phyloP scores from a whole-genome alignment of 495 filamentous ascomycete species.

The Bryoglossum gracile region DNA sequence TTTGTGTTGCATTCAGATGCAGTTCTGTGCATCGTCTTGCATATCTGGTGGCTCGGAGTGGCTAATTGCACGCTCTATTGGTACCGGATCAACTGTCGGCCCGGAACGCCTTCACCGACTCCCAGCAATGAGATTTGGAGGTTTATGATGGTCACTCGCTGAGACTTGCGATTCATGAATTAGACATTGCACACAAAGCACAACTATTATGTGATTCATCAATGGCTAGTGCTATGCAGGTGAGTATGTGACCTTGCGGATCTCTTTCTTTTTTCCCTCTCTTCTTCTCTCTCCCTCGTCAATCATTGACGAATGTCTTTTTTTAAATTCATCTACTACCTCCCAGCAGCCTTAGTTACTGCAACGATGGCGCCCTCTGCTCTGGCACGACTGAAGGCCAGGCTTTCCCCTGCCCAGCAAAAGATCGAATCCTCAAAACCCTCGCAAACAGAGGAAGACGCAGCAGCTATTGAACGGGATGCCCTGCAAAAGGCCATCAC shows the following conservation, averaged over 20 bases:
- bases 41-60: background rate
- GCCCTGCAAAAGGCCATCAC: constrained; percentile 18
- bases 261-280: constrained; percentile 4
- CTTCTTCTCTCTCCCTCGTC: constrained; percentile 5
- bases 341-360: constrained; percentile 6
- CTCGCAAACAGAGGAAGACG: constrained; percentile 2
- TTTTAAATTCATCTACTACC: constrained; percentile 4
- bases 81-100: background rate
- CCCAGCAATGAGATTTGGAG: constrained; percentile 1
- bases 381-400: constrained; percentile 12
- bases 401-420: background rate
- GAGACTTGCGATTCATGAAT: constrained; percentile 3
- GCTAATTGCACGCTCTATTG: background rate
- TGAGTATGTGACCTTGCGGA: background rate
- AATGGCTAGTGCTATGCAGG: background rate
- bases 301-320: constrained; percentile 15
- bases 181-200: constrained; percentile 10
- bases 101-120: constrained; percentile 5
- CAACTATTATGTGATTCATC: background rate
- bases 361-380: constrained; percentile 19
- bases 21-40: background rate
- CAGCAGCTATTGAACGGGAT: constrained; percentile 12
- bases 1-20: background rate
- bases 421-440: background rate
- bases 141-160: no score